phyloP scores from a whole-genome alignment of 1,284 basidiomycete species.

The Sporisorium graminicola region DNA sequence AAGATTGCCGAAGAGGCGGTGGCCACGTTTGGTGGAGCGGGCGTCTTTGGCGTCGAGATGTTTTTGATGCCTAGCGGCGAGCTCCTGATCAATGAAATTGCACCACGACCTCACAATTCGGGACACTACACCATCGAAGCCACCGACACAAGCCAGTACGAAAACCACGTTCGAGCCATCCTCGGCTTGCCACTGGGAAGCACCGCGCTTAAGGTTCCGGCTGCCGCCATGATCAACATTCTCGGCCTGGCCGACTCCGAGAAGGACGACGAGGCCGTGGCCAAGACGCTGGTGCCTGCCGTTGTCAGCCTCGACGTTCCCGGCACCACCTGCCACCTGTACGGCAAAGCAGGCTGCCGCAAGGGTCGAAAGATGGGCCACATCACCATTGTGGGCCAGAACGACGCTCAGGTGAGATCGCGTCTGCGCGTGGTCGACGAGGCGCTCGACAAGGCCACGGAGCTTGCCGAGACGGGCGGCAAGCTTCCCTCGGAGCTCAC shows the following conservation, averaged over 20 bases:
- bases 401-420: slow-evolving; percentile 80
- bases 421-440: slow-evolving; percentile 69
- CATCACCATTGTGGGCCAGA: slow-evolving; percentile 87
- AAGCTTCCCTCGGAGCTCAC: slow-evolving; percentile 50
- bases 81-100: slow-evolving; percentile 95
- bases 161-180: slow-evolving; percentile 97
- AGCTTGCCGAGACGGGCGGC: slow-evolving; percentile 49
- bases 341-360: slow-evolving; percentile 90
- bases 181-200: slow-evolving; percentile 89
- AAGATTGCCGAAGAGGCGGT: slow-evolving; percentile 86
- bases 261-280: slow-evolving; percentile 61
- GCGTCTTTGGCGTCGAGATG: slow-evolving; percentile 98
- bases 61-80: slow-evolving; percentile 89
- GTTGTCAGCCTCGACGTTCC: slow-evolving; percentile 73
- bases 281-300: slow-evolving; percentile 65
- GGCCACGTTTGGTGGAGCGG: slow-evolving; percentile 84
- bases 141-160: slow-evolving; percentile 94
- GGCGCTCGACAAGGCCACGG: slow-evolving; percentile 61
- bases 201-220: slow-evolving; percentile 86
- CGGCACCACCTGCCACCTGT: slow-evolving; percentile 88
- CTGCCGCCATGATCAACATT: slow-evolving; percentile 94
- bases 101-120: slow-evolving; percentile 98
- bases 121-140: slow-evolving; percentile 99
- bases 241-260: slow-evolving; percentile 72
- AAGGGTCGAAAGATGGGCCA: slow-evolving; percentile 98